phyloP scores from a whole-genome alignment of 2,329 filamentous ascomycete genomes.

The Penicillium sp. region DNA sequence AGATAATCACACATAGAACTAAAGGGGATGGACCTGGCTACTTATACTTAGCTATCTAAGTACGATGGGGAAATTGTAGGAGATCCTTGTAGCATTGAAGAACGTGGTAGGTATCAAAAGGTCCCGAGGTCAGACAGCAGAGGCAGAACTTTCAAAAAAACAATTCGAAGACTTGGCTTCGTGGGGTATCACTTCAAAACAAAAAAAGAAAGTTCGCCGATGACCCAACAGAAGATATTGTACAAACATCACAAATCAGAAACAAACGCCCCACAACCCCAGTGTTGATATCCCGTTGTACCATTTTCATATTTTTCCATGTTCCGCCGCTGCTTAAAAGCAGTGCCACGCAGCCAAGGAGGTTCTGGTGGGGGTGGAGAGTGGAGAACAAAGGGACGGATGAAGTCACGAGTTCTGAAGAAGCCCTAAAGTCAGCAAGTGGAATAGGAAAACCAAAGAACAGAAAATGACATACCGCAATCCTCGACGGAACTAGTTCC shows the following conservation, averaged over 20 bases:
- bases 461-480: not conserved
- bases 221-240: not conserved
- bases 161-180: not conserved
- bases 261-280: not conserved
- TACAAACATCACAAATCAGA: not conserved
- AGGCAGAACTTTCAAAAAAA: not conserved
- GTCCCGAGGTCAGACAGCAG: not conserved
- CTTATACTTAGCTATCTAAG: not conserved
- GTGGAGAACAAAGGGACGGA: not conserved
- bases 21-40: not conserved
- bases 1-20: not conserved
- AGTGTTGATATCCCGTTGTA: conserved; percentile 4
- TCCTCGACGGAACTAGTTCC: not conserved
- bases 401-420: not conserved
- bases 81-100: not conserved
- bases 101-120: not conserved
- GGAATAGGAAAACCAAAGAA: not conserved
- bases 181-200: conserved; percentile 4
- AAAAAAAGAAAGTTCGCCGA: not conserved
- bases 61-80: not conserved
- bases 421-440: conserved; percentile 1
- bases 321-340: not conserved
- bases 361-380: not conserved
- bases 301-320: not conserved
- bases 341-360: not conserved